Percentiles rank a stretch among this genome's conserved stretches.
Evolutionary conservation across 2,329 filamentous ascomycete species (phyloP).

Genomic region (Colletotrichum sp.): DNA sequence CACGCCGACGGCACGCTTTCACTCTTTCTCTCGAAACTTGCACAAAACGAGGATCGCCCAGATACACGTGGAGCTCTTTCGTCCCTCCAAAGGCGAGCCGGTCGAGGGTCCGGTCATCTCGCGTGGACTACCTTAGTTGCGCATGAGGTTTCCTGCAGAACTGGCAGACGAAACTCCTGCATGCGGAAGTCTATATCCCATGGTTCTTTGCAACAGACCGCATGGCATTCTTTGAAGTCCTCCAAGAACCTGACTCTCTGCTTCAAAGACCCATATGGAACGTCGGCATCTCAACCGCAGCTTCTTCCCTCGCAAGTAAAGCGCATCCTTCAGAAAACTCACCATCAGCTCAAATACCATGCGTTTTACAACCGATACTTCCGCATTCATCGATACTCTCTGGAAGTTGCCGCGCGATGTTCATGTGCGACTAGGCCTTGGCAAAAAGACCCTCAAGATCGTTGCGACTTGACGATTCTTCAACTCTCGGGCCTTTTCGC

Average conservation of each 20-base stretch:
- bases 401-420: background rate
- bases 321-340: background rate
- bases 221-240: background rate
- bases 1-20: background rate
- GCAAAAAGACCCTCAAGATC: background rate
- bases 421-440: background rate
- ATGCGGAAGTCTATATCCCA: background rate
- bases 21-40: background rate
- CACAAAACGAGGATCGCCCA: background rate
- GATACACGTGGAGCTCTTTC: background rate
- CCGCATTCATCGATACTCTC: background rate
- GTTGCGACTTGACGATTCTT: background rate
- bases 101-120: background rate
- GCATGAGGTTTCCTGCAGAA: background rate
- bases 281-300: background rate
- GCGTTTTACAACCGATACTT: background rate
- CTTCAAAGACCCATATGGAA: background rate
- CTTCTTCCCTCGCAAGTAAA: background rate
- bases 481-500: background rate
- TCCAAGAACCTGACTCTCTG: background rate
- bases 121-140: background rate
- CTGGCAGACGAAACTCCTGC: background rate
- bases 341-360: background rate
- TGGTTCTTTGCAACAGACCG: background rate
- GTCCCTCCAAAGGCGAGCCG: background rate